These are phyloP conservation scores for Boeremia exigua DNA, from an alignment of 2,329 filamentous ascomycete species.

Conservation along the genomic window DNA sequence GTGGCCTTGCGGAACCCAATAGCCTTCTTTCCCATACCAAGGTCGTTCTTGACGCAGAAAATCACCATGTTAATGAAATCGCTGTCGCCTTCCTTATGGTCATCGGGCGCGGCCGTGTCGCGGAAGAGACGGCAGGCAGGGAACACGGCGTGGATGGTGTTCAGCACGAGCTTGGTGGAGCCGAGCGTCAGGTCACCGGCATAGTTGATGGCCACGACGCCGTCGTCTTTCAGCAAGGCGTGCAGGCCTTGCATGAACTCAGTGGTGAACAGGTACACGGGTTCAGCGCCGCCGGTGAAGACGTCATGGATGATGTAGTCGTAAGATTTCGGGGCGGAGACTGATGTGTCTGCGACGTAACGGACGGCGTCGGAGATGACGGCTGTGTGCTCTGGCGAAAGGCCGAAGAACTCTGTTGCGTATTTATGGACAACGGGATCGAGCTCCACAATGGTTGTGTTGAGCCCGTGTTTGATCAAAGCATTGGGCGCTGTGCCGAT, in stretches of 20 bases:
- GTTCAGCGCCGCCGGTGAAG: constrained; percentile 95
- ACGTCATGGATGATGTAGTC: constrained; percentile 98
- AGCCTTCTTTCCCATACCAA: constrained; percentile 39
- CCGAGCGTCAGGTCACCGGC: constrained; percentile 84
- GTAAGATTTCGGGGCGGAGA: constrained; percentile 58
- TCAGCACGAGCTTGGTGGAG: constrained; percentile 77
- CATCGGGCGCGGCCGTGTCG: constrained; percentile 67
- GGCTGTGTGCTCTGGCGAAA: constrained; percentile 78
- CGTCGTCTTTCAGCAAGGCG: constrained; percentile 74
- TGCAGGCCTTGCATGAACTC: constrained; percentile 79
- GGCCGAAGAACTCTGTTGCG: constrained; percentile 80
- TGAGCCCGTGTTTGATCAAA: constrained; percentile 83
- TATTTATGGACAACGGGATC: constrained; percentile 88
- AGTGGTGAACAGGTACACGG: constrained; percentile 82
- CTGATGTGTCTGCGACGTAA: constrained; percentile 65
- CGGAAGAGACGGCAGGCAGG: constrained; percentile 91
- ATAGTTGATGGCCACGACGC: constrained; percentile 94
- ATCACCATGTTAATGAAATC: constrained; percentile 97
- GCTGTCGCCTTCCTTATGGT: constrained; percentile 36
- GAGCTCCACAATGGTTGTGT: constrained; percentile 93
- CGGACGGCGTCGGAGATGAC: constrained; percentile 80
- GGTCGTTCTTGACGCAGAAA: constrained; percentile 77
- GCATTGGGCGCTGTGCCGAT: constrained; percentile 91
- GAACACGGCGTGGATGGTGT: constrained; percentile 83
- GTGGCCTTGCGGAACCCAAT: constrained; percentile 72